Evolutionary conservation across 1,284 basidiomycete genomes (phyloP).

Genomic region (Trichosporon sp.): DNA sequence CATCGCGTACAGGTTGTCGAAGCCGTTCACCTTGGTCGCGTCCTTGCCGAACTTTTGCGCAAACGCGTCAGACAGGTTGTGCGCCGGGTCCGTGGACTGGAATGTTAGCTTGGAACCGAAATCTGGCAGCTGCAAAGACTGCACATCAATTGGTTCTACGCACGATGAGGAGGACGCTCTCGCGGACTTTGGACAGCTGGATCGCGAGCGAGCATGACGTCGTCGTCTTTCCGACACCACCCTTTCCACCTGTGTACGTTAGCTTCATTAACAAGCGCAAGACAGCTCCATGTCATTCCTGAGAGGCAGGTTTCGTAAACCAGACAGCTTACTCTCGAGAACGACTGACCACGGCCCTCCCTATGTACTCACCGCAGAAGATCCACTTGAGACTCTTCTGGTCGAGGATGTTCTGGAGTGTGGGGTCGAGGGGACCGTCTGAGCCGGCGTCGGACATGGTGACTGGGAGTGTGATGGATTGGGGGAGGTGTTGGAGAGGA

Average conservation of each 20-base stretch:
- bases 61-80: slow-evolving; percentile 98
- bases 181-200: slow-evolving; percentile 79
- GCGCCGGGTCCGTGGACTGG: slow-evolving; percentile 96
- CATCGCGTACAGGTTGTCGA: slow-evolving; percentile 96
- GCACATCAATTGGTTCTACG: slow-evolving; percentile 48
- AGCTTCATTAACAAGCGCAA: not conserved
- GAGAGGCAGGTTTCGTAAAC: too few species aligned
- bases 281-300: not conserved
- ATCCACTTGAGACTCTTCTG: slow-evolving; percentile 91
- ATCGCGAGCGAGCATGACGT: slow-evolving; percentile 95
- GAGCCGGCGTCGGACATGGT: slow-evolving; percentile 39
- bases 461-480: not conserved
- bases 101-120: not conserved
- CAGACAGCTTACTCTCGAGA: too few species aligned
- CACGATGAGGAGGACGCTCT: slow-evolving; percentile 91
- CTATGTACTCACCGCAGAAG: slow-evolving; percentile 75
- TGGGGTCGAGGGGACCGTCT: slow-evolving; percentile 65
- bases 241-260: slow-evolving; percentile 76
- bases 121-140: not conserved
- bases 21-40: slow-evolving; percentile 98
- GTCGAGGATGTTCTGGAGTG: slow-evolving; percentile 85
- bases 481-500: not conserved
- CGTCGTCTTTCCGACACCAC: slow-evolving; percentile 91
- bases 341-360: too few species aligned
- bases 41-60: slow-evolving; percentile 99